Conservation (phyloP, 2,329 filamentous ascomycete species). For the Beauveria sp. region DNA sequence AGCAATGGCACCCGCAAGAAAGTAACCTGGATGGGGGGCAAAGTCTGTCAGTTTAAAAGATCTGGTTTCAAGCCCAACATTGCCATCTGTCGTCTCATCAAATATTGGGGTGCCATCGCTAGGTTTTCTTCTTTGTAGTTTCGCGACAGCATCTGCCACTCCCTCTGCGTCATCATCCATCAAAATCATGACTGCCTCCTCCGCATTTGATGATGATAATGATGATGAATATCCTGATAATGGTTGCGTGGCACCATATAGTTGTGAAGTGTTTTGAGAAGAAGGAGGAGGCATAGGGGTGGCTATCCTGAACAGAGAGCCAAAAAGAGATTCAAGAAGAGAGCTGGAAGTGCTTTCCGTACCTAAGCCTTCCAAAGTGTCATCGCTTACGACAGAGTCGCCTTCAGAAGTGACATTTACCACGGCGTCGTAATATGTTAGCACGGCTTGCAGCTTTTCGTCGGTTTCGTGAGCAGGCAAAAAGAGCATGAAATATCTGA, state of each 20-base stretch:
- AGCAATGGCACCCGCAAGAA: slow-evolving; percentile 88
- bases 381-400: slow-evolving; percentile 86
- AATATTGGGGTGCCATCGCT: slow-evolving; percentile 19
- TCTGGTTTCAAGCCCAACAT: slow-evolving; percentile 23
- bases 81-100: slow-evolving; percentile 22
- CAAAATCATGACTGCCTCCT: slow-evolving; percentile 17
- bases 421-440: slow-evolving; percentile 87
- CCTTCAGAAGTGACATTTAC: slow-evolving; percentile 88
- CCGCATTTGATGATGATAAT: background rate
- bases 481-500: slow-evolving; percentile 87
- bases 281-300: slow-evolving; percentile 34
- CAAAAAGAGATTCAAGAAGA: slow-evolving; percentile 67
- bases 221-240: background rate
- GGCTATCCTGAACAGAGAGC: slow-evolving; percentile 64
- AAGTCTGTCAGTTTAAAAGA: slow-evolving; percentile 51
- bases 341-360: slow-evolving; percentile 52
- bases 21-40: slow-evolving; percentile 91
- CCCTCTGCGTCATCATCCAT: slow-evolving; percentile 1
- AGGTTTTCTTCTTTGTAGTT: slow-evolving; percentile 16
- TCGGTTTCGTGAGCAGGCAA: slow-evolving; percentile 58
- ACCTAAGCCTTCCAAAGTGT: slow-evolving; percentile 91
- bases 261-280: slow-evolving; percentile 16
- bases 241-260: slow-evolving; percentile 12
- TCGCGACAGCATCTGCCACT: background rate
- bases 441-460: slow-evolving; percentile 69